These are phyloP conservation scores for Evernia prunastri DNA, from an alignment of 495 filamentous ascomycete genomes.

Conservation along the genomic window DNA sequence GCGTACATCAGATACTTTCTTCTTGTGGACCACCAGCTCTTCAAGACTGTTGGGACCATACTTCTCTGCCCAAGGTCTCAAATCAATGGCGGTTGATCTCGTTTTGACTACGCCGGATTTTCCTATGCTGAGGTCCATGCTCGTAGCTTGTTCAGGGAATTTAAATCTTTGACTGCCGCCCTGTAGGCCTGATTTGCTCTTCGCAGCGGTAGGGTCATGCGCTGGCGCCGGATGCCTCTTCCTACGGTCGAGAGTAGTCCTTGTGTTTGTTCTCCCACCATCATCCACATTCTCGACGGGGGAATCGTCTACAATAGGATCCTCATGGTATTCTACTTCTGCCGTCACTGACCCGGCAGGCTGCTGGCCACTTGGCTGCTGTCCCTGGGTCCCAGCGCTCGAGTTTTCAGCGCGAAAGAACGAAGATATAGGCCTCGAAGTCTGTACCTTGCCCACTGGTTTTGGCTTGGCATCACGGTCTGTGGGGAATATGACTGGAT, in stretches of 20 bases:
- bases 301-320: conserved; percentile 40
- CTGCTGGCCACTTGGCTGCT: conserved; percentile 16
- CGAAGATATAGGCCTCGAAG: conserved; percentile 32
- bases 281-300: conserved; percentile 26
- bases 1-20: conserved; percentile 80
- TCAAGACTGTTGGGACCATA: conserved; percentile 67
- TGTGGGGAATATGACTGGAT: conserved; percentile 8
- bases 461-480: conserved; percentile 14
- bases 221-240: conserved; percentile 20
- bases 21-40: conserved; percentile 87
- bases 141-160: neutral
- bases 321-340: conserved; percentile 29
- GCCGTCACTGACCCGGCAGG: neutral
- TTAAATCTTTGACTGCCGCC: conserved; percentile 23
- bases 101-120: neutral
- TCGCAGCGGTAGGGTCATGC: neutral
- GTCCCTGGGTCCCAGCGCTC: conserved; percentile 30
- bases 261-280: conserved; percentile 19
- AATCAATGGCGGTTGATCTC: conserved; percentile 16
- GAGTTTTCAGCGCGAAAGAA: no score
- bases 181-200: neutral
- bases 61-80: conserved; percentile 75
- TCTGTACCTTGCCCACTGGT: conserved; percentile 22
- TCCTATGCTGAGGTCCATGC: neutral
- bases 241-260: conserved; percentile 17